Conservation (phyloP, 371 early-diverging fungal species). For the Mortierella sp. region DNA sequence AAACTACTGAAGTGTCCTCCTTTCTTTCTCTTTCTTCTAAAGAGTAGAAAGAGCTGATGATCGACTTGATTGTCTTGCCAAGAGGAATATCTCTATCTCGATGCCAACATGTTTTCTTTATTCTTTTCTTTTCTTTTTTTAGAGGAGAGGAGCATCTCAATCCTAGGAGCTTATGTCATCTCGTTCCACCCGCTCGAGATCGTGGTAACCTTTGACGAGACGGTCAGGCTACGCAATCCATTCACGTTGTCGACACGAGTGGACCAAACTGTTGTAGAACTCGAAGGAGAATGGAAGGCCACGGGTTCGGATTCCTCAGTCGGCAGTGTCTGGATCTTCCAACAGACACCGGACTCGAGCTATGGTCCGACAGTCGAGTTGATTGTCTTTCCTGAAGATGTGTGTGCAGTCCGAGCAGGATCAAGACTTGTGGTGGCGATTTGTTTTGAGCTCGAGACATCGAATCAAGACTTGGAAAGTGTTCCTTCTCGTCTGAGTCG, state of each 20-base stretch:
- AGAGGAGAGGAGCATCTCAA: constrained; percentile 45
- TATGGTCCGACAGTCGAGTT: constrained; percentile 42
- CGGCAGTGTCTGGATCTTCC: constrained; percentile 52
- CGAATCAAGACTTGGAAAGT: constrained; percentile 20
- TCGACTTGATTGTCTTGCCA: background rate
- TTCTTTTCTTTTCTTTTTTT: background rate
- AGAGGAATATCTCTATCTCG: background rate
- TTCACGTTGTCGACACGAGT: constrained; percentile 35
- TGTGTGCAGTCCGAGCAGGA: constrained; percentile 29
- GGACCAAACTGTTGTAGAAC: constrained; percentile 13
- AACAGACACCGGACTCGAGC: constrained; percentile 12
- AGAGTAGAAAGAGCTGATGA: background rate
- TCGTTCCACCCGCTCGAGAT: constrained; percentile 48
- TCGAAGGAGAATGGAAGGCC: constrained; percentile 50
- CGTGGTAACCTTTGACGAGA: constrained; percentile 51
- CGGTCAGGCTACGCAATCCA: constrained; percentile 36
- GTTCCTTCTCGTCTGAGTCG: constrained; percentile 27
- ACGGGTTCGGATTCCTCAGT: constrained; percentile 37
- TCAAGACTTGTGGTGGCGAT: constrained; percentile 18
- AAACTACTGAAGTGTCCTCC: background rate
- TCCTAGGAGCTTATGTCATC: constrained; percentile 39
- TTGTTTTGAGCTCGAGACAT: constrained; percentile 42
- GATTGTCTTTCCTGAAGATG: constrained; percentile 31
- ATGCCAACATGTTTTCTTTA: background rate
- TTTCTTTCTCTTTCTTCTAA: background rate